Evolutionary conservation across 495 filamentous ascomycete genomes (phyloP).

Genomic region (Aspergillus biplanus): DNA sequence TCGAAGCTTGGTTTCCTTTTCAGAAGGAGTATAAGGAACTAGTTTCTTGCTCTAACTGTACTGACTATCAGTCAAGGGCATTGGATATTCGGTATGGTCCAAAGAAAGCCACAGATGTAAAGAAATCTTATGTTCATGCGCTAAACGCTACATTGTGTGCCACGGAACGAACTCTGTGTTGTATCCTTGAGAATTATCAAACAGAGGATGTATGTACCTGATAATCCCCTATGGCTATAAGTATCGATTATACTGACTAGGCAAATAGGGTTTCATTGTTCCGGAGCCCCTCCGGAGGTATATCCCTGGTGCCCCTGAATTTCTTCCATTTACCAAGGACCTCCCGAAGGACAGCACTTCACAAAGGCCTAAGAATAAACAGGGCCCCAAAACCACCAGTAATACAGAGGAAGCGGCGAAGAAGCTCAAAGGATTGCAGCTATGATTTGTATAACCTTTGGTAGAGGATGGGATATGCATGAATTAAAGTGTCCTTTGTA

Average conservation of each 20-base stretch:
- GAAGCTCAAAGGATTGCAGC: conserved; percentile 46
- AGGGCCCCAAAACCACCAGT: conserved; percentile 19
- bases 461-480: background rate
- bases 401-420: conserved; percentile 39
- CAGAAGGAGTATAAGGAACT: conserved; percentile 97
- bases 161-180: conserved; percentile 92
- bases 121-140: conserved; percentile 93
- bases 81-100: conserved; percentile 83
- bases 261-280: conserved; percentile 73
- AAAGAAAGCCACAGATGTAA: conserved; percentile 76
- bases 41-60: conserved; percentile 95
- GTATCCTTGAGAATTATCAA: conserved; percentile 95
- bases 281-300: conserved; percentile 90
- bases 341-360: conserved; percentile 75
- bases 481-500: too few relatives aligned
- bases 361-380: conserved; percentile 55
- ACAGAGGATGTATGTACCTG: conserved; percentile 68
- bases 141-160: conserved; percentile 92
- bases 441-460: conserved; percentile 26
- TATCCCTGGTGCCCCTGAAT: conserved; percentile 84
- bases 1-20: conserved; percentile 97
- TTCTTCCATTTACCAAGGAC: conserved; percentile 86
- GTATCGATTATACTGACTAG: conserved; percentile 8
- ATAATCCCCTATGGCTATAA: conserved; percentile 9
- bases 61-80: conserved; percentile 89